Evolutionary conservation across 495 filamentous ascomycete species (phyloP).

Genomic region (Evernia prunastri): DNA sequence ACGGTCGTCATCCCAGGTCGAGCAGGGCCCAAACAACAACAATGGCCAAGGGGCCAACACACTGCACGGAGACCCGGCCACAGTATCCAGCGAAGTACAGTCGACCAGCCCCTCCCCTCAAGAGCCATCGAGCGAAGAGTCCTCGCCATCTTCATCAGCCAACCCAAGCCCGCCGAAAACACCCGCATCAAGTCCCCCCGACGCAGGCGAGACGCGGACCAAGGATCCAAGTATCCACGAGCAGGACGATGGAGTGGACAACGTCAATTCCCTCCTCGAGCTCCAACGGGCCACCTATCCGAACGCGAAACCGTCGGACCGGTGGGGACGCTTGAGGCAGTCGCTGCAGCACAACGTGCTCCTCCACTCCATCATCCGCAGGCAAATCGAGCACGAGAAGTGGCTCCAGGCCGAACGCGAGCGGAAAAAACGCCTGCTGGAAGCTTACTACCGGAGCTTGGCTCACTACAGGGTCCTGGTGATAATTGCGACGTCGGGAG

Average conservation of each 20-base stretch:
- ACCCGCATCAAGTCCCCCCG: neutral
- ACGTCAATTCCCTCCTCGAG: neutral
- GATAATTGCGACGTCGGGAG: too few species aligned
- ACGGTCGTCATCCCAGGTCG: neutral
- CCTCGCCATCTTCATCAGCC: neutral
- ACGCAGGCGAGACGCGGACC: neutral
- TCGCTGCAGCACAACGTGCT: too few species aligned
- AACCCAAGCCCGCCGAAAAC: neutral
- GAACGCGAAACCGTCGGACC: too few species aligned
- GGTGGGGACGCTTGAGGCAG: too few species aligned
- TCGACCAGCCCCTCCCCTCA: neutral
- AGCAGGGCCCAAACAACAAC: neutral
- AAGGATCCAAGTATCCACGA: too few species aligned
- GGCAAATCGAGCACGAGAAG: too few species aligned
- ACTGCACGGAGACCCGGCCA: neutral
- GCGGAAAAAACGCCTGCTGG: too few species aligned
- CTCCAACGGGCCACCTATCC: neutral
- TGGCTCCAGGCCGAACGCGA: too few species aligned
- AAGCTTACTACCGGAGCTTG: too few species aligned
- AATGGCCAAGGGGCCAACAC: neutral
- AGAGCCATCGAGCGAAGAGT: neutral
- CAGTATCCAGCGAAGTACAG: neutral
- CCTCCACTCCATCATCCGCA: too few species aligned
- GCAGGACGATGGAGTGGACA: neutral
- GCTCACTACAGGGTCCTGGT: too few species aligned